Base-by-base conservation (phyloP, 2,329 filamentous ascomycete species). In the Tympanopsis confertula region DNA sequence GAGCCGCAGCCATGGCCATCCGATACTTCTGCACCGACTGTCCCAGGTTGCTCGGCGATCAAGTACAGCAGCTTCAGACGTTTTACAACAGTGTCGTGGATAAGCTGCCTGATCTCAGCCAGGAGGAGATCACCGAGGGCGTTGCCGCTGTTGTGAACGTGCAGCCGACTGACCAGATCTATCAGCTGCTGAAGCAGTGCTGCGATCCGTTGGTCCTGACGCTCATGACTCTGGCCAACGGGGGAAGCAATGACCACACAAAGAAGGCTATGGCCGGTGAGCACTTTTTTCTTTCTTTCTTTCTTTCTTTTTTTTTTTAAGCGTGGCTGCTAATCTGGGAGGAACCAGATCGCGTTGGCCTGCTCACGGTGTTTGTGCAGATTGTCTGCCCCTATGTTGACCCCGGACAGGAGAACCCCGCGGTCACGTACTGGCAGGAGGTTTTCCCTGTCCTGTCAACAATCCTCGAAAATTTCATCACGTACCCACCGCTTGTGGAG, bases 21-120 rank as follows among this genome's bases (percentile, higher is more conserved):
- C 93, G 91, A 51, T 98, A 89, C 65, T 88, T 98, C 61, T 96
- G 93, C 54, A 87, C 82, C 13, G 91, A 98, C 60, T 98, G 91
- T 66, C 86, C 82, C 47, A 78, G 86, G 51, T 69, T 94, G 24
- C 71, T 98, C 17, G 83, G 86, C 46, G 78, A 74, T 4, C 88
- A 94, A 55, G 85, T 94, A 24, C 59, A 79, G 5, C 86, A 94
- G 50, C 69, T 98, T 13, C 91, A 98, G 57, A 73, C 78, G 3
- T 98, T 98, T 56, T 98, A 95, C 57, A 78, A 94, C 51, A 80
- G 84, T 45, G 82, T 94, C 35, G 71, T 96, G 26, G 86, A 94
- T 56, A 84, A 82, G 48, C 68, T 98, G 13, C 88, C 88, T 5
- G 76, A 81, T 10, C 69, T 77, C 33, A 96, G 89, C 54, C 88